Base-by-base conservation (phyloP, 345 rosid species). In the Populus pruinosa region DNA sequence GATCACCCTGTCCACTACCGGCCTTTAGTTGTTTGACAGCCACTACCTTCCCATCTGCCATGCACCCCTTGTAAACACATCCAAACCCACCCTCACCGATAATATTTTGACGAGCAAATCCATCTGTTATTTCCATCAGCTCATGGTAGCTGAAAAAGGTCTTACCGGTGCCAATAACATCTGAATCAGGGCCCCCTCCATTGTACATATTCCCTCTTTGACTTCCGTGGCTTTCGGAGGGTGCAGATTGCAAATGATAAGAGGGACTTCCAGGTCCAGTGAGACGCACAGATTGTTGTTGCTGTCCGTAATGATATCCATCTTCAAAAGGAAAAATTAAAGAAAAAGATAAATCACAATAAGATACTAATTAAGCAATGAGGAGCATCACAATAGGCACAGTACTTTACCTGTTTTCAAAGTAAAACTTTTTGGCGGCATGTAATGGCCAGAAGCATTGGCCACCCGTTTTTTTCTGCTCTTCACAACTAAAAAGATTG, bases 71-170 rank as follows among this genome's bases (percentile, higher is more conserved):
- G 74, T 81, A 94, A 56, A 96, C 98, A 72, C 91, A 90, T 14
- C 99, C 99, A 13, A 96, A 96, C 1, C 98, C 99, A 69, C 98
- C 99, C 86, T 96, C 98, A 33, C 99, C 98, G 23, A 92, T 85
- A 43, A 96, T 85, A 71, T 91, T 91, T 38, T 88, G 90, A 43
- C 80, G 78, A 53, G 95, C 59, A 85, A 96, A 94, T 18, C 94
- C 99, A 11, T 75, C 75, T 27, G 99, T 96, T 83, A 96, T 92
- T 50, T 92, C 98, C 90, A 81, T 87, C 85, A 96, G 47, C 47
- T 92, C 96, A 49, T 94, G 92, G 38, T 92, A 96, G 41, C 83
- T 82, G 81, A 91, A 96, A 83, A 82, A 76, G 35, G 89, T 83
- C 80, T 89, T 92, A 13, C 83, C 63, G 75, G 90, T 79, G 13